Evolutionary conservation across 192 early-diverging fungal genomes (phyloP).

Genomic region (Linnemannia exigua): DNA sequence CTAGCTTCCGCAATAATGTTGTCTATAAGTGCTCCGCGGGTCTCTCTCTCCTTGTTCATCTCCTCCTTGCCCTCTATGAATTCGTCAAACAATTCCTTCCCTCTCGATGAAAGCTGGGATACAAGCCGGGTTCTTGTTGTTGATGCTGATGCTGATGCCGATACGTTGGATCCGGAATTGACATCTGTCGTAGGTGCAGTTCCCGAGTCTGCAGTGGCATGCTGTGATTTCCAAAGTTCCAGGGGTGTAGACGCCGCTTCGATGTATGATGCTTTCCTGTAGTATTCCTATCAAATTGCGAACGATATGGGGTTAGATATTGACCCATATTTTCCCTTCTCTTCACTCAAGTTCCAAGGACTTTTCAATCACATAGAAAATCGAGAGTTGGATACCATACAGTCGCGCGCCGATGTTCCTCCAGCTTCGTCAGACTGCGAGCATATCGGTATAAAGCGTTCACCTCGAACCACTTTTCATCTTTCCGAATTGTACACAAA

Average conservation of each 20-base stretch:
- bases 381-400: slow-evolving; percentile 9
- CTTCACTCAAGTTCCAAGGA: too few relatives aligned
- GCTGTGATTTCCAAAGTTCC: neutral
- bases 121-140: neutral
- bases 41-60: neutral
- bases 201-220: neutral
- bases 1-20: neutral
- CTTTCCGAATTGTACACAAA: slow-evolving; percentile 15
- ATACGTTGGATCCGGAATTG: neutral
- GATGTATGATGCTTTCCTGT: slow-evolving; percentile 5
- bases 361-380: neutral
- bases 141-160: neutral
- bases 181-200: neutral
- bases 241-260: neutral
- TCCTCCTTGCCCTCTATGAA: neutral
- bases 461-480: slow-evolving; percentile 26
- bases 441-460: slow-evolving; percentile 18
- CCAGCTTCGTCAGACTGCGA: slow-evolving; percentile 13
- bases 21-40: neutral
- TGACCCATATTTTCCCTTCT: neutral
- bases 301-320: neutral
- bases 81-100: neutral
- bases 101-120: neutral
- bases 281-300: slow-evolving; percentile 18
- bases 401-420: slow-evolving; percentile 23